Evolutionary conservation across 192 early-diverging fungal species (phyloP).

Genomic region (Coemansia sp.): DNA sequence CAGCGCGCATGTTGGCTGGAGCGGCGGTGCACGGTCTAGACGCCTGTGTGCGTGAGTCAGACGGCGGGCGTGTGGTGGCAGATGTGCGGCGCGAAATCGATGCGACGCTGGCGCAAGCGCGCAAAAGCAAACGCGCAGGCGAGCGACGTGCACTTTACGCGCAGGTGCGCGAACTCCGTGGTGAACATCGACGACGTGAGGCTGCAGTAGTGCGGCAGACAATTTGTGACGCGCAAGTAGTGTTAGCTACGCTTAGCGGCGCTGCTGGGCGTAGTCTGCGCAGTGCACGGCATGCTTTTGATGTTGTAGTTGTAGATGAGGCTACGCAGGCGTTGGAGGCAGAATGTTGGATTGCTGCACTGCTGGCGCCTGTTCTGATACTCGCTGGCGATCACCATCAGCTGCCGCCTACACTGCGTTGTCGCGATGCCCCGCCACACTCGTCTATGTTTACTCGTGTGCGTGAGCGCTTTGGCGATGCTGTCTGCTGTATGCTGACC

Average conservation of each 20-base stretch:
- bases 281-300: conserved; percentile 62
- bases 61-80: conserved; percentile 68
- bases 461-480: conserved; percentile 57
- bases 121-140: conserved; percentile 62
- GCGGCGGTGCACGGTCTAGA: conserved; percentile 73
- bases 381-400: conserved; percentile 90
- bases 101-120: conserved; percentile 57
- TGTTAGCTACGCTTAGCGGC: conserved; percentile 79
- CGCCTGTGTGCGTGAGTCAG: conserved; percentile 61
- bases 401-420: conserved; percentile 75
- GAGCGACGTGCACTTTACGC: conserved; percentile 67
- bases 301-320: conserved; percentile 87
- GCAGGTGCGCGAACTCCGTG: conserved; percentile 66
- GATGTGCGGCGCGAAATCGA: conserved; percentile 82
- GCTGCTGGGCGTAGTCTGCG: conserved; percentile 45
- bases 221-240: conserved; percentile 62
- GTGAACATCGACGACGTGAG: conserved; percentile 70
- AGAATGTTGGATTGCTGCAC: conserved; percentile 88
- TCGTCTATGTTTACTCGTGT: conserved; percentile 82
- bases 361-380: conserved; percentile 69
- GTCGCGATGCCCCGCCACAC: conserved; percentile 7
- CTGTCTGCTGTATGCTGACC: conserved; percentile 67
- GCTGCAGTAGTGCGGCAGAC: conserved; percentile 61
- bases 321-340: conserved; percentile 79
- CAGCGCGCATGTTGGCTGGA: conserved; percentile 71